Conservation (phyloP, 257 asterid species). For the Nicotiana knightiana region DNA sequence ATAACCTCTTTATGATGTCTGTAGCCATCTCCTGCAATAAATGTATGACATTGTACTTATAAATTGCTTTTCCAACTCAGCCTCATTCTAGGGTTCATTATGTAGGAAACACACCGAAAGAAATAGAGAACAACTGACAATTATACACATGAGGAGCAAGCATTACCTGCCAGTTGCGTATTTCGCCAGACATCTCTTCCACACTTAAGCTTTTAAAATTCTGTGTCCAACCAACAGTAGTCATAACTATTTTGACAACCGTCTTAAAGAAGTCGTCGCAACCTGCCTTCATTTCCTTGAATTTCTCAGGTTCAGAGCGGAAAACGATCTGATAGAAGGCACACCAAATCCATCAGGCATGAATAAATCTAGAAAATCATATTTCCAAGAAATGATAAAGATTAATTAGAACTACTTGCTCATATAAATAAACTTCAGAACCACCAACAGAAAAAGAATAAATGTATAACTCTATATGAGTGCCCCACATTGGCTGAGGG, state of each 20-base stretch:
- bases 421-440: background rate
- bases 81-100: background rate
- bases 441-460: background rate
- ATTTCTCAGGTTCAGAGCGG: slow-evolving; percentile 68
- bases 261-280: slow-evolving; percentile 47
- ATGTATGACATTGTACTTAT: background rate
- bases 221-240: slow-evolving; percentile 38
- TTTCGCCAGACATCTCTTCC: slow-evolving; percentile 33
- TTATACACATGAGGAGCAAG: slow-evolving; percentile 6
- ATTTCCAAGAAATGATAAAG: background rate
- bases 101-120: background rate
- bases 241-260: slow-evolving; percentile 32
- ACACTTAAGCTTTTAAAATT: slow-evolving; percentile 21
- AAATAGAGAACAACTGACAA: background rate
- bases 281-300: slow-evolving; percentile 45
- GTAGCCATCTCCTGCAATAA: slow-evolving; percentile 53
- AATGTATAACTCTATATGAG: background rate
- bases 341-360: background rate
- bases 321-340: slow-evolving; percentile 30
- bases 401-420: background rate
- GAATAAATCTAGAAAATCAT: background rate
- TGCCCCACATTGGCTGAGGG: background rate
- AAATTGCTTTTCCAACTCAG: background rate
- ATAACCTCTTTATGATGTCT: slow-evolving; percentile 51
- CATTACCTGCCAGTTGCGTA: slow-evolving; percentile 77